phyloP scores from a whole-genome alignment of 2,329 filamentous ascomycete species.

The Penicillium sp. region DNA sequence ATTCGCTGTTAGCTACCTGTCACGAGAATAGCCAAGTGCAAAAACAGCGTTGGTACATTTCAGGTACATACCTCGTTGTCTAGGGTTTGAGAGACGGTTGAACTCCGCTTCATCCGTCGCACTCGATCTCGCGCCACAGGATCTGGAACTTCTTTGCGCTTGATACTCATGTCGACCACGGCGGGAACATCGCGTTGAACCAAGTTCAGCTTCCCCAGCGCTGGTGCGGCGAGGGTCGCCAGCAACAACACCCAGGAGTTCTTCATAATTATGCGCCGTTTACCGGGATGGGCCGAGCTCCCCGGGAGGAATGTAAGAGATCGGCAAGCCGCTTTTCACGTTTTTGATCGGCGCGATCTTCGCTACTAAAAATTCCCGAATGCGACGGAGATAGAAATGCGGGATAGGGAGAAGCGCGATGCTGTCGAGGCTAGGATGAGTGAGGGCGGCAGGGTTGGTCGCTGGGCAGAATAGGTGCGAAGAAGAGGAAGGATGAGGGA shows the following conservation, averaged over 20 bases:
- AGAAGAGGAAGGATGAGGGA: background rate
- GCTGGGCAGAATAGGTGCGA: background rate
- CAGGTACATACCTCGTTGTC: slow-evolving; percentile 53
- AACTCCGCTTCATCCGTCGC: slow-evolving; percentile 43
- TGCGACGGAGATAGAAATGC: background rate
- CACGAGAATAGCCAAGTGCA: background rate
- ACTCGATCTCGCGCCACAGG: slow-evolving; percentile 51
- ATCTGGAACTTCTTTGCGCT: slow-evolving; percentile 50
- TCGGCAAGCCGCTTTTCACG: slow-evolving; percentile 1
- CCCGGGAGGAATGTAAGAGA: slow-evolving; percentile 7
- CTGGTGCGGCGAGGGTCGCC: slow-evolving; percentile 15
- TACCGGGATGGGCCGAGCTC: background rate
- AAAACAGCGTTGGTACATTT: background rate
- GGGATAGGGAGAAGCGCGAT: background rate
- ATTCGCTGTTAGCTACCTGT: background rate
- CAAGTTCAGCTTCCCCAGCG: slow-evolving; percentile 31
- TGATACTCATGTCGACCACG: slow-evolving; percentile 54
- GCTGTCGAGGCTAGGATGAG: background rate
- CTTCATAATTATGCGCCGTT: slow-evolving; percentile 22
- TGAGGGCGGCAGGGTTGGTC: background rate
- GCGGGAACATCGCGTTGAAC: slow-evolving; percentile 42
- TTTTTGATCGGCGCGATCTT: background rate
- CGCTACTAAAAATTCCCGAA: background rate
- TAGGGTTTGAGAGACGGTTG: slow-evolving; percentile 48
- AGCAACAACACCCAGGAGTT: slow-evolving; percentile 20